Conservation (phyloP, 2,329 filamentous ascomycete species). For the Knufia petricola region DNA sequence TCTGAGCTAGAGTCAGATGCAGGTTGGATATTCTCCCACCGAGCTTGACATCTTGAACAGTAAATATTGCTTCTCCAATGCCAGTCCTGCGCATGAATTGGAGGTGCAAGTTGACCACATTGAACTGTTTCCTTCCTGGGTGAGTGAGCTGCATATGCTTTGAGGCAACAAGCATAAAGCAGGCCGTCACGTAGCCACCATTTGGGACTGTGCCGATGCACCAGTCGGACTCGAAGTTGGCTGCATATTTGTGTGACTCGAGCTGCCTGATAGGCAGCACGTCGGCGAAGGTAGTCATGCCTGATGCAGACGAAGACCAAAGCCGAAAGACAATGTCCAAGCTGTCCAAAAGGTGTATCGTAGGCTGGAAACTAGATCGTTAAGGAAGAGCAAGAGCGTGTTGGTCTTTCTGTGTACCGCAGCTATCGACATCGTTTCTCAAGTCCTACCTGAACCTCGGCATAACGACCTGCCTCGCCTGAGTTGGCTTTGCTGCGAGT, state of each 20-base stretch:
- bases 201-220: conserved; percentile 63
- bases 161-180: conserved; percentile 50
- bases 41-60: conserved; percentile 54
- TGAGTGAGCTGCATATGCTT: conserved; percentile 50
- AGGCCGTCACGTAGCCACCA: conserved; percentile 58
- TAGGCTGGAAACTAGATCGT: no score
- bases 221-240: conserved; percentile 49
- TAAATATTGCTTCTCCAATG: conserved; percentile 47
- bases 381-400: no score
- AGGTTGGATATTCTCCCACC: conserved; percentile 55
- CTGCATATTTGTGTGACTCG: conserved; percentile 49
- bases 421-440: no score
- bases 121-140: conserved; percentile 40
- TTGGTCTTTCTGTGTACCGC: no score
- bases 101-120: conserved; percentile 55
- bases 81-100: conserved; percentile 57
- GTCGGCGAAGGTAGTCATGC: conserved; percentile 19
- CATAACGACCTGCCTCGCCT: no score
- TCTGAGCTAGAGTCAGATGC: conserved; percentile 47
- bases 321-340: no score
- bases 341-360: no score
- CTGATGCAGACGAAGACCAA: background rate
- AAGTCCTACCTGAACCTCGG: no score
- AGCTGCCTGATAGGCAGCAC: conserved; percentile 18
- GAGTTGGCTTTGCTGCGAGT: no score